Conservation (phyloP, 2,329 filamentous ascomycete species). For the Onygenales sp. region DNA sequence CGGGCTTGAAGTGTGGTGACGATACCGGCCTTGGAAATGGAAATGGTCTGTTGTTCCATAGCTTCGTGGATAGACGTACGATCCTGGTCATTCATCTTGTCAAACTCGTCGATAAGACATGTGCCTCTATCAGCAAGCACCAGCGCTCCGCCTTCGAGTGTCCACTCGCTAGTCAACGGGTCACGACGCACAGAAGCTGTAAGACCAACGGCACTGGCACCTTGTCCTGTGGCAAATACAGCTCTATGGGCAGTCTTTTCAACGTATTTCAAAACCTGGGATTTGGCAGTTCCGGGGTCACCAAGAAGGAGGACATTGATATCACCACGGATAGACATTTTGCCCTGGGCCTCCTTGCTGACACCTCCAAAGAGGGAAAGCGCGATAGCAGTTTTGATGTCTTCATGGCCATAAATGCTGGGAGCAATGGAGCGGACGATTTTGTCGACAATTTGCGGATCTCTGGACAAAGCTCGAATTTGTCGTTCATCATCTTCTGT, state of each 20-base stretch:
- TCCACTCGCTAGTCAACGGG: slow-evolving; percentile 94
- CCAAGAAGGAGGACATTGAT: slow-evolving; percentile 96
- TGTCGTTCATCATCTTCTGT: slow-evolving; percentile 90
- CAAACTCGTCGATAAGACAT: slow-evolving; percentile 96
- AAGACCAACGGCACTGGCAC: slow-evolving; percentile 92
- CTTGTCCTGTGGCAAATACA: slow-evolving; percentile 95
- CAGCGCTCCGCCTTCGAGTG: slow-evolving; percentile 86
- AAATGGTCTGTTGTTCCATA: slow-evolving; percentile 99
- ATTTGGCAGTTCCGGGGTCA: slow-evolving; percentile 96
- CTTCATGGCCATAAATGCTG: slow-evolving; percentile 91
- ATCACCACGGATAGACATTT: slow-evolving; percentile 85
- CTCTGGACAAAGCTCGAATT: slow-evolving; percentile 78
- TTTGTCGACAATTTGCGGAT: slow-evolving; percentile 87
- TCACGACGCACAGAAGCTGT: slow-evolving; percentile 94
- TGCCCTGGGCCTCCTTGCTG: slow-evolving; percentile 79
- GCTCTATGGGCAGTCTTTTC: slow-evolving; percentile 96
- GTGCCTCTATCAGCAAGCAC: slow-evolving; percentile 92
- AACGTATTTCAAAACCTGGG: slow-evolving; percentile 92
- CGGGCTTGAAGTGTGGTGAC: slow-evolving; percentile 94
- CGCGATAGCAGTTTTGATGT: slow-evolving; percentile 95
- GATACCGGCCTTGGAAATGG: slow-evolving; percentile 96
- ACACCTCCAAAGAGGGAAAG: slow-evolving; percentile 92
- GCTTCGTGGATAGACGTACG: slow-evolving; percentile 97
- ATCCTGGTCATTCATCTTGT: slow-evolving; percentile 99
- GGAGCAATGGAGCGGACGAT: slow-evolving; percentile 88